These are phyloP conservation scores for Bretschneidera sinensis DNA, from an alignment of 345 rosid genomes.

Conservation along the genomic window DNA sequence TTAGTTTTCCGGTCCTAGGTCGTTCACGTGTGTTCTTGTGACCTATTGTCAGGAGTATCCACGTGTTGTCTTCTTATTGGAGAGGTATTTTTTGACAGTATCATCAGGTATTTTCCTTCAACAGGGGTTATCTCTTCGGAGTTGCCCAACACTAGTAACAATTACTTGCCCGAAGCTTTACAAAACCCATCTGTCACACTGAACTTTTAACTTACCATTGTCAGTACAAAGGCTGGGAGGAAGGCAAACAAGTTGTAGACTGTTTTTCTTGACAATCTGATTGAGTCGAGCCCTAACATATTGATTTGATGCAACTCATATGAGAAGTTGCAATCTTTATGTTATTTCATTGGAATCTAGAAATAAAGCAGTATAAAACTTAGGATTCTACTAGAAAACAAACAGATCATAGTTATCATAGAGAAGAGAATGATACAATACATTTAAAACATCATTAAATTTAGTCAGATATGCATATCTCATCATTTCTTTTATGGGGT, in stretches of 20 bases:
- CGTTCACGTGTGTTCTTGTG: no score
- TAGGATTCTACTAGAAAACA: slow-evolving; percentile 2
- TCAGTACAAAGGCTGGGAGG: slow-evolving; percentile 91
- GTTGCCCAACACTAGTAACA: neutral
- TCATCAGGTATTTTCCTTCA: neutral
- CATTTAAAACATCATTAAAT: no score
- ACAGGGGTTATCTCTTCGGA: neutral
- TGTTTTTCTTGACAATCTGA: slow-evolving; percentile 53
- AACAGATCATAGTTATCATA: neutral
- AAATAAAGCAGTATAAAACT: slow-evolving; percentile 14
- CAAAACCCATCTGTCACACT: neutral
- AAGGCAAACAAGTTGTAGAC: slow-evolving; percentile 77
- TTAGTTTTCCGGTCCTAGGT: no score
- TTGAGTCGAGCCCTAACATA: slow-evolving; percentile 69
- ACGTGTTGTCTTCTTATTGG: no score
- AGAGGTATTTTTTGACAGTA: no score
- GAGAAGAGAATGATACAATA: no score
- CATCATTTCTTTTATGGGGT: no score
- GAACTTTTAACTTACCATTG: slow-evolving; percentile 47
- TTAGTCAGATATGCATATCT: no score
- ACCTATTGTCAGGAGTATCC: no score
- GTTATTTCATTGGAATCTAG: slow-evolving; percentile 84
- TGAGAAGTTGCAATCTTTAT: slow-evolving; percentile 91
- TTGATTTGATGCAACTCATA: slow-evolving; percentile 88
- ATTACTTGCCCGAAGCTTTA: neutral